These are phyloP conservation scores for Vickermania spadyakhi DNA, from an alignment of 208 protist species.

Conservation along the genomic window DNA sequence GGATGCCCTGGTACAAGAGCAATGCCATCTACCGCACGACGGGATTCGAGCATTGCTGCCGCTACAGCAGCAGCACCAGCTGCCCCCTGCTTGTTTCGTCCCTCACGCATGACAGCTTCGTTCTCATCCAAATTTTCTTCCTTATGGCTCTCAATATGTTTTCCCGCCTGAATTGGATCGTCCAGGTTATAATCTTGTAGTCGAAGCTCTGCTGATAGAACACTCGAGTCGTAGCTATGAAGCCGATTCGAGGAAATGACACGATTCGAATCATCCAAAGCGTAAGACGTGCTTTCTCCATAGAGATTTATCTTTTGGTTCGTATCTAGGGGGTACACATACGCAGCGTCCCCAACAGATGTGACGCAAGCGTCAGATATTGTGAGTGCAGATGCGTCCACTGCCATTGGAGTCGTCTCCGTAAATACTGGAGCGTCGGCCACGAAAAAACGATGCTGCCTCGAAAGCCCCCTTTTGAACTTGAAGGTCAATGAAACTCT, in stretches of 20 bases:
- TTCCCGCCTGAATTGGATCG: constrained; percentile 6
- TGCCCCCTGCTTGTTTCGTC: constrained; percentile 45
- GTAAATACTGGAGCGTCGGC: background rate
- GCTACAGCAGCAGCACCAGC: constrained; percentile 51
- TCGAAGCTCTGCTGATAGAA: constrained; percentile 34
- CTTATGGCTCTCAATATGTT: constrained; percentile 21
- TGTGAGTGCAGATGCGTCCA: background rate
- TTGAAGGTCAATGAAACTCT: no score
- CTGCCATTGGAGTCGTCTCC: constrained; percentile 1
- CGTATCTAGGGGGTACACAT: constrained; percentile 35
- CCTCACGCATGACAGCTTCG: constrained; percentile 43
- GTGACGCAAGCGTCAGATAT: background rate
- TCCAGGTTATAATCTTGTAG: constrained; percentile 20
- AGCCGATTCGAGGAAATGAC: constrained; percentile 33
- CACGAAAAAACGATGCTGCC: background rate
- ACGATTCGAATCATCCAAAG: constrained; percentile 26
- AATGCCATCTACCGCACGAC: constrained; percentile 32
- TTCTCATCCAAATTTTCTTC: constrained; percentile 11
- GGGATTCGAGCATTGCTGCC: constrained; percentile 49
- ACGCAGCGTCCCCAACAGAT: constrained; percentile 6
- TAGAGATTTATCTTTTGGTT: constrained; percentile 31
- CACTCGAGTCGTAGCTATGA: constrained; percentile 45
- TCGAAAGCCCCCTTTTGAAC: no score
- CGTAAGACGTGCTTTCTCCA: constrained; percentile 27
- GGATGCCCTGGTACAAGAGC: constrained; percentile 45